Percentiles rank a stretch among this genome's conserved stretches.
Evolutionary conservation across 2,329 filamentous ascomycete genomes (phyloP).

Genomic region (Setomelanomma holmii): DNA sequence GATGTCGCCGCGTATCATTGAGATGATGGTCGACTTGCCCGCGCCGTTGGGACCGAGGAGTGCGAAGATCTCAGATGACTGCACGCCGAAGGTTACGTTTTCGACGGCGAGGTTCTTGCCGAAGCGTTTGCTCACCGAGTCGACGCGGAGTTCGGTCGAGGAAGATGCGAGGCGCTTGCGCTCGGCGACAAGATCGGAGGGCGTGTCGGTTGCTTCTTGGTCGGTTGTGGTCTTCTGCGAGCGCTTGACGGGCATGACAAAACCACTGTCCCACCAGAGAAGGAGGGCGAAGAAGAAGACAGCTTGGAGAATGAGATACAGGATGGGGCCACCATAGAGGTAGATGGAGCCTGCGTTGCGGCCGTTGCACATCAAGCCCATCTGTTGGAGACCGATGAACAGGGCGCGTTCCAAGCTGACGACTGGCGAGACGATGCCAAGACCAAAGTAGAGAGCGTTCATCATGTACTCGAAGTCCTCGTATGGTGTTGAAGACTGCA

Average conservation of each 20-base stretch:
- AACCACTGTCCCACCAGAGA: conserved; percentile 53
- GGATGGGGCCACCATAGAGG: conserved; percentile 80
- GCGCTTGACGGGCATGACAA: conserved; percentile 56
- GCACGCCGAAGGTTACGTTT: conserved; percentile 81
- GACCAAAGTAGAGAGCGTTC: conserved; percentile 31
- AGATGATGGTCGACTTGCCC: conserved; percentile 88
- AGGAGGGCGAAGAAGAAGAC: conserved; percentile 73
- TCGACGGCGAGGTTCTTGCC: conserved; percentile 70
- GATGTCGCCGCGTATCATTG: conserved; percentile 82
- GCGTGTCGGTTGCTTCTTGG: conserved; percentile 59
- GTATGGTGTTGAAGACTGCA: conserved; percentile 26
- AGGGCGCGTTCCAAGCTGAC: conserved; percentile 27
- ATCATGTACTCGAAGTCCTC: conserved; percentile 20
- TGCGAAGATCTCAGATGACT: conserved; percentile 81
- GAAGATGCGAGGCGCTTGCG: conserved; percentile 68
- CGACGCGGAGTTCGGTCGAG: conserved; percentile 74
- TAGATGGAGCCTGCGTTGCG: conserved; percentile 67
- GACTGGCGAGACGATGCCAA: conserved; percentile 30
- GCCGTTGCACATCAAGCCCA: conserved; percentile 75
- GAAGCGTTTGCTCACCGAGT: conserved; percentile 80
- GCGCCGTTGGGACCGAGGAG: conserved; percentile 89
- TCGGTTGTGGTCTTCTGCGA: conserved; percentile 51
- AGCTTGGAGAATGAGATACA: conserved; percentile 79
- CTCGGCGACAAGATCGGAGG: conserved; percentile 67
- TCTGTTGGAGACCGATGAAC: conserved; percentile 55